Base-by-base conservation (phyloP, 257 asterid species). In the Nicotiana tomentosiformis region DNA sequence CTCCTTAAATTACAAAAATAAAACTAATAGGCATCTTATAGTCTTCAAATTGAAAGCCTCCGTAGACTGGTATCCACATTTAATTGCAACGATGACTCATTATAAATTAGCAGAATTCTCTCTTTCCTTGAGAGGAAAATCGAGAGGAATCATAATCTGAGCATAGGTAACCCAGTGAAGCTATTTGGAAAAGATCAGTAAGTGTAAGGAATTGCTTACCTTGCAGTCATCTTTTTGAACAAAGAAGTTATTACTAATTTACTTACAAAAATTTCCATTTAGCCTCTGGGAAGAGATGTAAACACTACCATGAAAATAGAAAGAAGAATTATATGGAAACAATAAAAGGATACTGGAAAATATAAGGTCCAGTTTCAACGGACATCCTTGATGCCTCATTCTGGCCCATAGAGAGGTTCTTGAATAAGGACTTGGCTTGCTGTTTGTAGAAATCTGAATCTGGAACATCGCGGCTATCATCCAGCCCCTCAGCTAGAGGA, bases 351-450 rank as follows among this genome's bases (percentile, higher is more conserved):
- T 95, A 94, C 99, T 94, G 97, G 87, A 95, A 95, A 67, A 94
- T 66, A 68, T 94, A 95, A 53, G 99, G 91, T 85, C 97, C 99
- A 76, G 97, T 92, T 80, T 95, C 99, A 58, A 95, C 20, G 6
- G 99, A 95, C 99, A 95, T 95, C 86, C 99, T 93, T 82, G 99
- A 95, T 68, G 97, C 89, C 86, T 91, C 96, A 87, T 91, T 92
- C 82, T 91, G 94, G 66, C 98, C 97, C 84, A 93, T 91, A 7
- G 97, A 93, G 66, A 95, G 94, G 83, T 94, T 95, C 87, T 95
- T 90, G 87, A 95, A 95, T 91, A 95, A 84, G 18, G 92, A 88
- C 87, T 95, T 95, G 66, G 88, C 99, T 90, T 94, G 99, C 84
- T 91, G 97, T 86, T 95, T 95, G 88, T 95, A 95, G 79, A 81